phyloP scores from a whole-genome alignment of 305 asterid genomes.

The Fraxinus paxiana region DNA sequence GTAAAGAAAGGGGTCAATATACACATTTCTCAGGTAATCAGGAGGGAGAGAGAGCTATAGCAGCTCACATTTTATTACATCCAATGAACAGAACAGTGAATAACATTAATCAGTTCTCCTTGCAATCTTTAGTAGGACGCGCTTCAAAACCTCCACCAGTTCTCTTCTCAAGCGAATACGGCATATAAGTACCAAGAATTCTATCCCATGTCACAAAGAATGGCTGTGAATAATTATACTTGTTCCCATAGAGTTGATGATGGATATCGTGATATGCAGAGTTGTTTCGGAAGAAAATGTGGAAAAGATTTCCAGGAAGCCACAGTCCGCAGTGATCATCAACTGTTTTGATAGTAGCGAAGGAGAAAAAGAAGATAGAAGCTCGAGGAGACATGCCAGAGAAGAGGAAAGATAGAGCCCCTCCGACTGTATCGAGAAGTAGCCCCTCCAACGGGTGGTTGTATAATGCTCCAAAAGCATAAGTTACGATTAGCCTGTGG shows the following conservation, averaged over 20 bases:
- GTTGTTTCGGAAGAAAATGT: conserved; percentile 61
- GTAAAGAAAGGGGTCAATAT: neutral
- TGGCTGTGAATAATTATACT: conserved; percentile 87
- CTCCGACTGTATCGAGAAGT: conserved; percentile 80
- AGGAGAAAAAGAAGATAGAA: conserved; percentile 85
- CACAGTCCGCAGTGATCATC: conserved; percentile 94
- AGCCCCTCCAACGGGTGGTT: conserved; percentile 91
- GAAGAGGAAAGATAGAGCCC: conserved; percentile 73
- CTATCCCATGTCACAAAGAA: conserved; percentile 87
- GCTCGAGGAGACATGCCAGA: conserved; percentile 92
- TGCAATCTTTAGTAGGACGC: conserved; percentile 58
- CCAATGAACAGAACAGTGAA: neutral
- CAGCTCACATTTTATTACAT: conserved; percentile 36
- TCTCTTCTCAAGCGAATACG: conserved; percentile 68
- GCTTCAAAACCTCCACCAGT: conserved; percentile 73
- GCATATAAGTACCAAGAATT: conserved; percentile 83
- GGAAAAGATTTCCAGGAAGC: conserved; percentile 86
- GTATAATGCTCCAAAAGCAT: conserved; percentile 82
- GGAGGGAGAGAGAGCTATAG: conserved; percentile 2
- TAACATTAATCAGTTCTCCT: conserved; percentile 38
- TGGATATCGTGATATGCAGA: conserved; percentile 89
- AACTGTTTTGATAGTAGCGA: conserved; percentile 82
- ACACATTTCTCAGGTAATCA: neutral
- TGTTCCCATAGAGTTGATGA: conserved; percentile 83
- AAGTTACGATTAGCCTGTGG: conserved; percentile 78